phyloP scores from a whole-genome alignment of 2,329 filamentous ascomycete species.

The Clarireedia hainanense region DNA sequence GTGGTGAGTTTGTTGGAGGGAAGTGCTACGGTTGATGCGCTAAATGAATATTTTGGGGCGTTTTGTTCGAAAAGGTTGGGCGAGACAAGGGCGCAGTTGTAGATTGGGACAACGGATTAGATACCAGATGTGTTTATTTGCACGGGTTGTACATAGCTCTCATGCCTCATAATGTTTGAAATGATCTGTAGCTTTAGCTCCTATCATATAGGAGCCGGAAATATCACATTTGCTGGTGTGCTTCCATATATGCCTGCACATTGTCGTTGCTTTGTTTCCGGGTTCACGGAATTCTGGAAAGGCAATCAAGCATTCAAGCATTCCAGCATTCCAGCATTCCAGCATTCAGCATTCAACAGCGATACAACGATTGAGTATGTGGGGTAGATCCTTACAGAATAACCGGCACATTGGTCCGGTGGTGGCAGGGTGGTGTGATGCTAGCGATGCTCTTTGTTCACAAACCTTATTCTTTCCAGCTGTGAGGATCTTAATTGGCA shows the following conservation, averaged over 20 bases:
- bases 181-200: no score
- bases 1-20: slow-evolving; percentile 69
- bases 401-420: neutral
- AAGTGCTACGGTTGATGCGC: slow-evolving; percentile 66
- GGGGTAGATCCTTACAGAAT: neutral
- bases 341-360: neutral
- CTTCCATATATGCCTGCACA: no score
- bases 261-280: no score
- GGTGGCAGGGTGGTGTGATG: neutral
- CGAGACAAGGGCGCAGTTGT: slow-evolving; percentile 34
- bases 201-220: no score
- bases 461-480: slow-evolving; percentile 1
- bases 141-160: no score
- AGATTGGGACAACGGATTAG: slow-evolving; percentile 5
- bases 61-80: slow-evolving; percentile 59
- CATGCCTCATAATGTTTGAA: no score
- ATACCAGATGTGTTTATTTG: neutral
- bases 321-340: no score
- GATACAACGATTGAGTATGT: neutral
- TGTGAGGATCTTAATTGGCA: no score
- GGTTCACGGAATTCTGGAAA: no score
- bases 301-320: neutral
- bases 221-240: no score
- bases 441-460: neutral
- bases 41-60: slow-evolving; percentile 74